These are phyloP conservation scores for Termitomyces sp. DNA, from an alignment of 768 basidiomycete species.

Conservation along the genomic window DNA sequence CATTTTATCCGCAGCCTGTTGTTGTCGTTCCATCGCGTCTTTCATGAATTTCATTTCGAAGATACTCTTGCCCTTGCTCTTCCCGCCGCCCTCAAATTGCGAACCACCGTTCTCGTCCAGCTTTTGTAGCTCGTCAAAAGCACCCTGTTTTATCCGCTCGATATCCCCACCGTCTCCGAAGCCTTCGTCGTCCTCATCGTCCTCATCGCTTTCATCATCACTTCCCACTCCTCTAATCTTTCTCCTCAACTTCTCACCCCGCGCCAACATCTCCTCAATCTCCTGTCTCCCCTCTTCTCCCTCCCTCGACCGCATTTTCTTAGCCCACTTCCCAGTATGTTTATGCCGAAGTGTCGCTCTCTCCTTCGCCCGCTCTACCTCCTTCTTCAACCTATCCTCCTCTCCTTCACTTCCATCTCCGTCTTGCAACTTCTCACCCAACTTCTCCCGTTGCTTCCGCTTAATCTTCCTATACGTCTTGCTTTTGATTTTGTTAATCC, in stretches of 20 bases:
- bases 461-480: conserved; percentile 87
- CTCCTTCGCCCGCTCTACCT: conserved; percentile 80
- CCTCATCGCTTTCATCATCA: conserved; percentile 47
- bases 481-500: conserved; percentile 93
- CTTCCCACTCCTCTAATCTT: conserved; percentile 68
- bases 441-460: conserved; percentile 70
- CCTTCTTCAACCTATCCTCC: conserved; percentile 59
- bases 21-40: conserved; percentile 74
- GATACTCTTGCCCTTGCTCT: conserved; percentile 55
- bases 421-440: conserved; percentile 44
- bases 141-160: conserved; percentile 56
- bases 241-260: conserved; percentile 73
- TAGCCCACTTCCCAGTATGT: conserved; percentile 86
- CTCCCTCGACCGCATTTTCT: conserved; percentile 59
- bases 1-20: conserved; percentile 51
- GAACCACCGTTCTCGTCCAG: conserved; percentile 39
- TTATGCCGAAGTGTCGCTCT: conserved; percentile 88
- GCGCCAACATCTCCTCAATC: conserved; percentile 81
- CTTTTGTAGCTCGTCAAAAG: conserved; percentile 73
- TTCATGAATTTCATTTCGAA: conserved; percentile 99
- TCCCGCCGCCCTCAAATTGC: conserved; percentile 26
- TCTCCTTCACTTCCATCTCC: conserved; percentile 50
- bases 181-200: conserved; percentile 42
- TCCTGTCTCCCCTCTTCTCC: conserved; percentile 58
- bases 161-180: conserved; percentile 32